Base-by-base conservation (phyloP, 1,139 yeast species). In the Meyerozyma elateridarum region DNA sequence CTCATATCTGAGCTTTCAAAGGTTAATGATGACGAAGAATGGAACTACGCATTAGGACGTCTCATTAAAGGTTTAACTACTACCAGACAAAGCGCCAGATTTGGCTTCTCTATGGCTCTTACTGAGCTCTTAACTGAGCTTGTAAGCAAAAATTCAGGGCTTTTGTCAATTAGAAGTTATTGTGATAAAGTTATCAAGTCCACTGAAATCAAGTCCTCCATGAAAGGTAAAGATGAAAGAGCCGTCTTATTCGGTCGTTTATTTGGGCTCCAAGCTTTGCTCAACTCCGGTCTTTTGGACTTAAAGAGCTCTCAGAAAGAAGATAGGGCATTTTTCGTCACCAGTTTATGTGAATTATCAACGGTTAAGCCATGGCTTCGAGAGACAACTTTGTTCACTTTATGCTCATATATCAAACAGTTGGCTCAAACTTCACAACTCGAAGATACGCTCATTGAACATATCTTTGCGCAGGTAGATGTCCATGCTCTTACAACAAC, bases 81-180 rank as follows among this genome's bases (percentile, higher is more conserved):
- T 8, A 73, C 88, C 13, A 73, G 93, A 49, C 95, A 85, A 28
- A 71, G 88, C 30, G 94, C 96, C 1, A 64, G 96, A 36, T 61
- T 85, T 26, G 98, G 98, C 2, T 89, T 83, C 48, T 85, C 95
- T 3, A 76, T 87, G 73, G 93, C 96, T 25, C 61, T 91, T 29
- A 77, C 91, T 1, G 97, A 91, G 54, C 65, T 87, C 2, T 61
- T 79, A 15, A 67, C 81, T 15, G 62, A 74, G 32, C 55, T 72
- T n/a, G 49, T 64, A 5, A 46, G 54, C 5, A 51, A 52, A 9
- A 29, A 45, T 1, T 31, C 32, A 12, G 26, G 34, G 3, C 45
- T 44, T 9, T 44, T 64, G 32, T 46, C 64, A 1, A 45, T 62
- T 6, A 38, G 42, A 1, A 46, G 64, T 15, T 75, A 67, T 40